Conservation (phyloP, 1,284 basidiomycete genomes). For the Cystobasidium pallidum region DNA sequence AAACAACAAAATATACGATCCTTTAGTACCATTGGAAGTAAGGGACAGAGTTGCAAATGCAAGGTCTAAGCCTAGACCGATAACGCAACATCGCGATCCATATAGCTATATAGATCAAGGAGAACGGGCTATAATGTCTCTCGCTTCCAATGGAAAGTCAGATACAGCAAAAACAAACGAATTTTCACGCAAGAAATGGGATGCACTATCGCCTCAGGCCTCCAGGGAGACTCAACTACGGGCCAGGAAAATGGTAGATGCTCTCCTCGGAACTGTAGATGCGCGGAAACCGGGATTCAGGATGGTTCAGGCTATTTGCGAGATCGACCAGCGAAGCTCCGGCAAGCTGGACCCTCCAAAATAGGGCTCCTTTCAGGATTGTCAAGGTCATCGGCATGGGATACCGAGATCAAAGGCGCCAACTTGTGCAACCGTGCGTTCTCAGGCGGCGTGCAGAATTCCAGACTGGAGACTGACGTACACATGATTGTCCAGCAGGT, state of each 20-base stretch:
- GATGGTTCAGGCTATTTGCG: constrained; percentile 8
- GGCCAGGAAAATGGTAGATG: constrained; percentile 28
- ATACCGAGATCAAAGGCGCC: no score
- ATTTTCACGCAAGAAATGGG: not conserved
- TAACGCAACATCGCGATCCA: not conserved
- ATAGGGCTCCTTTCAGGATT: no score
- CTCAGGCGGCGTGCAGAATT: no score
- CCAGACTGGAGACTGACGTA: no score
- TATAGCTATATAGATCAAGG: constrained; percentile 2
- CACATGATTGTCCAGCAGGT: no score
- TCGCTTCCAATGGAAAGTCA: not conserved
- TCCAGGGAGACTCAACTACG: not conserved
- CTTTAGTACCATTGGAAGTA: not conserved
- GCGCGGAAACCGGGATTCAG: not conserved
- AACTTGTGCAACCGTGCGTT: no score
- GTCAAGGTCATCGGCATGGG: no score
- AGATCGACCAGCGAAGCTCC: not conserved
- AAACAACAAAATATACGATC: not conserved
- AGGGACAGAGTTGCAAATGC: not conserved
- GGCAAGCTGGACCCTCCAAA: not conserved
- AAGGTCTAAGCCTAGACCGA: not conserved
- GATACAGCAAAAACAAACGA: not conserved
- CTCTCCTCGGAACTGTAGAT: constrained; percentile 13
- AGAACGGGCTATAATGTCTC: not conserved
- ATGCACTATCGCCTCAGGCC: constrained; percentile 5